Base-by-base conservation (phyloP, 305 asterid species). In the Fraxinus albicans region DNA sequence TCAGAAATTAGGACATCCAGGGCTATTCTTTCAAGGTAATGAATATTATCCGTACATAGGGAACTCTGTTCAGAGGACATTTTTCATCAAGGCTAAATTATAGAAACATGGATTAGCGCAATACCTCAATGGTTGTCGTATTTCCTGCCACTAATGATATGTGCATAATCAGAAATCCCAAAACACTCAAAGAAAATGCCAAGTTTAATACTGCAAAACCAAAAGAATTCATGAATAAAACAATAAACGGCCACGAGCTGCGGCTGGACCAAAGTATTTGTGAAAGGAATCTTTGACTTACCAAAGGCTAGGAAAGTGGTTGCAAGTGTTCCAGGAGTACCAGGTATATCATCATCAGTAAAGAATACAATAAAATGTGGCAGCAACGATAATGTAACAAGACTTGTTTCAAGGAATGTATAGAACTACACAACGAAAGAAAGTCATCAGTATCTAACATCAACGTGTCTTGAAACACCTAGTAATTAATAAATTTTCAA, bases 131-230 rank as follows among this genome's bases (percentile, higher is more conserved):
- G 67, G 99, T 96, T 13, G 99, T 94, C 79, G 99, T 96, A 84
- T 96, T 96, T 84, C 86, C 97, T 67, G 91, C 90, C 80, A 96
- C 99, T 89, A 96, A 76, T 3, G 99, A 91, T 84, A 94, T 91
- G 90, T 96, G 99, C 99, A 96, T 91, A 83, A 96, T 96, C 83
- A 96, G 88, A 87, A 96, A 96, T 72, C 99, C 99, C 93, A 96
- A 82, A 55, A 96, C 98, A 47, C 98, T 96, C 92, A 94, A 87
- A 77, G 99, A 91, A 91, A 96, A 96, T 40, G 98, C 99, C 86
- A 96, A 89, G 82, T 94, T 93, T 83, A 96, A 87, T 55, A 96
- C 98, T 96, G 97, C 81, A 70, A 83, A 79, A 73, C 78, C 29
- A 77, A 76, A 79, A 79, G 72, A 81, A 80, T 69, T 33, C 35